Percentiles rank a stretch among this genome's conserved stretches.
phyloP scores from a whole-genome alignment of 2,329 filamentous ascomycete species.

The Zasmidium angulare region DNA sequence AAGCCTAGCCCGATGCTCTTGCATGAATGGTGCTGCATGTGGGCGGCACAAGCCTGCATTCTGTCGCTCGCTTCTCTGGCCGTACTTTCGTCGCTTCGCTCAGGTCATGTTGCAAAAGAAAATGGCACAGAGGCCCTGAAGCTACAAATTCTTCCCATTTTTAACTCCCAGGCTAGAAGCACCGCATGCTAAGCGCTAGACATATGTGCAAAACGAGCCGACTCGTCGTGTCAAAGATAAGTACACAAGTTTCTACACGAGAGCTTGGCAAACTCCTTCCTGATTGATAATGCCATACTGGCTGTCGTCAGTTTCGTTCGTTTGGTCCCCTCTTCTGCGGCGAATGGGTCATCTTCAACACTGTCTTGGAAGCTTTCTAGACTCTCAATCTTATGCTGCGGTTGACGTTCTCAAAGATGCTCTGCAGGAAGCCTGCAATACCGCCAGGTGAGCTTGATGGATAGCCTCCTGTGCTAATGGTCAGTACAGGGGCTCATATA shows the following conservation, averaged over 20 bases:
- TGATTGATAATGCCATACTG: background rate
- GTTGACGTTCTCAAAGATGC: constrained; percentile 22
- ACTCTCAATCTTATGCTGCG: constrained; percentile 22
- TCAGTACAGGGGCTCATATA: background rate
- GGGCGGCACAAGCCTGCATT: too few species aligned
- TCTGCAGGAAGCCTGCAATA: constrained; percentile 16
- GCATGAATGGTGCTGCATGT: too few species aligned
- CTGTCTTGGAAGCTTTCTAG: constrained; percentile 4
- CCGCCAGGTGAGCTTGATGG: constrained; percentile 8
- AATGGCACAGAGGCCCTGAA: background rate
- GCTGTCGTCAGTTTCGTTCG: background rate
- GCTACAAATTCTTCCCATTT: background rate
- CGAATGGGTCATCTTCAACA: background rate
- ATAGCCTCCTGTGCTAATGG: constrained; percentile 4
- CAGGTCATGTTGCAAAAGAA: too few species aligned
- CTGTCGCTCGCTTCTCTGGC: too few species aligned
- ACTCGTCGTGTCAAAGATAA: background rate
- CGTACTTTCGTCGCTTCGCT: too few species aligned
- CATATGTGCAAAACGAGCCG: background rate
- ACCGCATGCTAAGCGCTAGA: background rate
- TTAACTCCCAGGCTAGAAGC: background rate
- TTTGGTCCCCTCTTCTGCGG: background rate
- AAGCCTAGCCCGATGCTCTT: too few species aligned
- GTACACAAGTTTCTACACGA: background rate
- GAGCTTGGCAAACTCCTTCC: background rate